Conservation (phyloP, 495 filamentous ascomycete genomes). For the Mytilinidion resinicola region DNA sequence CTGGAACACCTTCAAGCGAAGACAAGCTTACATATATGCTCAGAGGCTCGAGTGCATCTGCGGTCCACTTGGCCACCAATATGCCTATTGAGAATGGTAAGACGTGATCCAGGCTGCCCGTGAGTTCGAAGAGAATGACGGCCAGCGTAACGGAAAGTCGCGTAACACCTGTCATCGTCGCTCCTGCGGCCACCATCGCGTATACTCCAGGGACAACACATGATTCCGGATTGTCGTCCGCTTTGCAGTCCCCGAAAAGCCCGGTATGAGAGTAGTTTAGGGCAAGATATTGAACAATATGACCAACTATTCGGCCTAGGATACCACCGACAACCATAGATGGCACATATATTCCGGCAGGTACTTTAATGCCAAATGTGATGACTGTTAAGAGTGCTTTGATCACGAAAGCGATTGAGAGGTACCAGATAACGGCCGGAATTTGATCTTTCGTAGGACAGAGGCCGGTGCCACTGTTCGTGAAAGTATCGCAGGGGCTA, state of each 20-base stretch:
- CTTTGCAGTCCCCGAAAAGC: conserved; percentile 68
- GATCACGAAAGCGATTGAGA: conserved; percentile 76
- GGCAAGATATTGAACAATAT: conserved; percentile 76
- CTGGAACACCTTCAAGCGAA: background rate
- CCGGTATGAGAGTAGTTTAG: conserved; percentile 62
- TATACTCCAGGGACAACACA: conserved; percentile 96
- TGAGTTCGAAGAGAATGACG: conserved; percentile 93
- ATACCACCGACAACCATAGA: conserved; percentile 97
- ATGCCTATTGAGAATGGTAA: conserved; percentile 90
- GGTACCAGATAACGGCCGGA: conserved; percentile 57
- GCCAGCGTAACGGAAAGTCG: conserved; percentile 88
- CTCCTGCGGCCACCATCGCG: conserved; percentile 87
- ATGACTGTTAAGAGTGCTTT: conserved; percentile 83
- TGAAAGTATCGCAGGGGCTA: conserved; percentile 70
- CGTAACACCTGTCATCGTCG: conserved; percentile 97
- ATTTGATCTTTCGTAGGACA: conserved; percentile 76
- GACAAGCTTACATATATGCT: conserved; percentile 72
- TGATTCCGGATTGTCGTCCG: conserved; percentile 59
- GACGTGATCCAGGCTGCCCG: conserved; percentile 89
- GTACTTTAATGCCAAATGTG: conserved; percentile 92
- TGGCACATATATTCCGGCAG: conserved; percentile 93
- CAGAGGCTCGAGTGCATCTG: conserved; percentile 87
- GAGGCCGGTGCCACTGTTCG: conserved; percentile 54
- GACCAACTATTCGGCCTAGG: conserved; percentile 82
- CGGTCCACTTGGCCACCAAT: conserved; percentile 94